Evolutionary conservation across 331 rosid genomes (phyloP).

Genomic region (Erythrophleum ivorense): DNA sequence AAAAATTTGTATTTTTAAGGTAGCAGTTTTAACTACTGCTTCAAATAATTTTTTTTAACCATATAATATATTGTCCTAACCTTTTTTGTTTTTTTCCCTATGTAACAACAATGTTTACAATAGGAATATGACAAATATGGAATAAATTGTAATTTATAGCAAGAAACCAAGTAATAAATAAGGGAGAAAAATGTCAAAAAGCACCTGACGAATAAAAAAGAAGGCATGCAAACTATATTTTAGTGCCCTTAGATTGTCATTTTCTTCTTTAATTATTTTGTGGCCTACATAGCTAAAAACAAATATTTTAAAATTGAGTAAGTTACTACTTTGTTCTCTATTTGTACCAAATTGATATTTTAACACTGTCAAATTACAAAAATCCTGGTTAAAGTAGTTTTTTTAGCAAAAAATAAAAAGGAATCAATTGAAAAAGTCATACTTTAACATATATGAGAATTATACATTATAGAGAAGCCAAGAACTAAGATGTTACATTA

Average conservation of each 20-base stretch:
- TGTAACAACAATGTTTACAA: too few relatives aligned
- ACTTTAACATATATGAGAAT: neutral
- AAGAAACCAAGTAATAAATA: constrained; percentile 30
- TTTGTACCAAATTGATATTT: constrained; percentile 14
- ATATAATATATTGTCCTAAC: too few relatives aligned
- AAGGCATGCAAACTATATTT: constrained; percentile 2
- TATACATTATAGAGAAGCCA: neutral
- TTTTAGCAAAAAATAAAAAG: neutral
- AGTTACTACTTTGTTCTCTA: neutral
- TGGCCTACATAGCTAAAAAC: constrained; percentile 3
- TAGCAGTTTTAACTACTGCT: too few relatives aligned
- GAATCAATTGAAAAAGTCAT: neutral
- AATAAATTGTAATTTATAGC: neutral
- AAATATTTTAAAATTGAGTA: neutral
- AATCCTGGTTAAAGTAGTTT: neutral
- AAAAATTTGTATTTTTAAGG: too few relatives aligned
- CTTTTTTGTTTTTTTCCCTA: too few relatives aligned
- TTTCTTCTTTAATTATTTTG: constrained; percentile 12
- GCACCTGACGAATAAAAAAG: constrained; percentile 67
- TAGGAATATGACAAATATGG: too few relatives aligned
- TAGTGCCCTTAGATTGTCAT: neutral
- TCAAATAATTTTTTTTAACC: too few relatives aligned
- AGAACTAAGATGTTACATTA: neutral
- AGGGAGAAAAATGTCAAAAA: neutral
- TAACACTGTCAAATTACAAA: constrained; percentile 11